Percentiles rank a stretch among this genome's conserved stretches.
Conservation (phyloP, 176 grass and related monocot species). For the Rhynchospora pubera region DNA sequence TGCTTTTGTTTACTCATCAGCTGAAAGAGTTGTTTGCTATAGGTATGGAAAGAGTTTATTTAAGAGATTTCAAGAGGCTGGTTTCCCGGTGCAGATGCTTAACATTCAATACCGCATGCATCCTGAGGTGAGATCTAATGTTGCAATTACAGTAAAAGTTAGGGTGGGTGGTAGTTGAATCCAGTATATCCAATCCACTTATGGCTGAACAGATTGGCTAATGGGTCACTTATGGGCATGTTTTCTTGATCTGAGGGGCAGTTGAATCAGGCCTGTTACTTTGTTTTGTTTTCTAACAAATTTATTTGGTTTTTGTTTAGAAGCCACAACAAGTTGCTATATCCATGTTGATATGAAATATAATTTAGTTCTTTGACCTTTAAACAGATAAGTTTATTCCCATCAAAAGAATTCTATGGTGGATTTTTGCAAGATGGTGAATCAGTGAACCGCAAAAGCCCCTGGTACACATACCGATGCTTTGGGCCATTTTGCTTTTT, state of each 20-base stretch:
- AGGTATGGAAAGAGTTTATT: constrained; percentile 94
- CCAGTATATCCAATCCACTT: neutral
- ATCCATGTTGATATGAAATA: constrained; percentile 17
- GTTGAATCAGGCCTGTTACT: neutral
- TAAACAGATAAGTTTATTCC: constrained; percentile 85
- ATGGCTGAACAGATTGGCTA: neutral
- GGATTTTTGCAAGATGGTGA: constrained; percentile 70
- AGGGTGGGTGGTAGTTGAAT: neutral
- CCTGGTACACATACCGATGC: constrained; percentile 66
- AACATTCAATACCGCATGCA: constrained; percentile 97
- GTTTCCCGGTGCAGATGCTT: constrained; percentile 97
- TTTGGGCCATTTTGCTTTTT: constrained; percentile 94
- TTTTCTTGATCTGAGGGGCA: neutral
- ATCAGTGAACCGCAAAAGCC: constrained; percentile 41
- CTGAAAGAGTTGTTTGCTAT: constrained; percentile 14
- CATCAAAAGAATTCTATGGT: constrained; percentile 93
- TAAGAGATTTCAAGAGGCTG: constrained; percentile 89
- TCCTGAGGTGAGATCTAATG: constrained; percentile 54
- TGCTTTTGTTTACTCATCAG: constrained; percentile 8
- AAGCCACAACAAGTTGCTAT: neutral
- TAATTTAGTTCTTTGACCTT: constrained; percentile 19
- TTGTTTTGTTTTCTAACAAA: neutral
- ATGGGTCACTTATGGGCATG: neutral
- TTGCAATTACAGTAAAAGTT: neutral
- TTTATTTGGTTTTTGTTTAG: neutral